Evolutionary conservation across 139 green algal genomes (phyloP).

Genomic region (Chlorella sp.): DNA sequence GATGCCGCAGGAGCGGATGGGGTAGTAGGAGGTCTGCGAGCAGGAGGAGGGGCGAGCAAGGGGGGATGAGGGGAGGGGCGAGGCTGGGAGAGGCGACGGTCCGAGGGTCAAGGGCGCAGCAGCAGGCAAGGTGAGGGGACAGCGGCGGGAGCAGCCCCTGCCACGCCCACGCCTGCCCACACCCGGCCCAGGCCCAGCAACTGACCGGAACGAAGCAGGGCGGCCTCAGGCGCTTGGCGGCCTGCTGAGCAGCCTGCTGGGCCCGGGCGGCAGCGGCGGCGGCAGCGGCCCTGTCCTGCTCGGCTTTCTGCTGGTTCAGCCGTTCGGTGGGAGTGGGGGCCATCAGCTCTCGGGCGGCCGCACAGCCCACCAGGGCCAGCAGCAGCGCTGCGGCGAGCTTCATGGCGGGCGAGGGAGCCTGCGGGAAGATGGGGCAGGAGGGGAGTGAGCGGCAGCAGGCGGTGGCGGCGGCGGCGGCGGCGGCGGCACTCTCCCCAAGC

Average conservation of each 20-base stretch:
- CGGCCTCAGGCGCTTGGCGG: neutral
- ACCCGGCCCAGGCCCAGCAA: neutral
- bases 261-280: neutral
- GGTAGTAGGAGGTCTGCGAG: neutral
- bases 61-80: neutral
- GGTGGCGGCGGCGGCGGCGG: no score
- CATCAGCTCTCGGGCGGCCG: neutral
- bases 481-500: no score
- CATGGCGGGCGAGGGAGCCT: neutral
- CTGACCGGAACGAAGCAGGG: slow-evolving; percentile 3
- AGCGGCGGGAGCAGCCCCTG: no score
- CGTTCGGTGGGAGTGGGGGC: neutral
- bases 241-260: neutral
- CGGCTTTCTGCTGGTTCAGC: neutral
- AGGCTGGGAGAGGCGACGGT: no score
- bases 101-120: no score
- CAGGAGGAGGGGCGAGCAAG: neutral
- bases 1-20: neutral
- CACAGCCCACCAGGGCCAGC: neutral
- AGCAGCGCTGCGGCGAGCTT: neutral
- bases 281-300: neutral
- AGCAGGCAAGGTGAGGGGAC: no score
- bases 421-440: neutral
- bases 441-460: neutral
- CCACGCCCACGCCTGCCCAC: no score